phyloP scores from a whole-genome alignment of 2,329 filamentous ascomycete species.

The Colletotrichum salicis region DNA sequence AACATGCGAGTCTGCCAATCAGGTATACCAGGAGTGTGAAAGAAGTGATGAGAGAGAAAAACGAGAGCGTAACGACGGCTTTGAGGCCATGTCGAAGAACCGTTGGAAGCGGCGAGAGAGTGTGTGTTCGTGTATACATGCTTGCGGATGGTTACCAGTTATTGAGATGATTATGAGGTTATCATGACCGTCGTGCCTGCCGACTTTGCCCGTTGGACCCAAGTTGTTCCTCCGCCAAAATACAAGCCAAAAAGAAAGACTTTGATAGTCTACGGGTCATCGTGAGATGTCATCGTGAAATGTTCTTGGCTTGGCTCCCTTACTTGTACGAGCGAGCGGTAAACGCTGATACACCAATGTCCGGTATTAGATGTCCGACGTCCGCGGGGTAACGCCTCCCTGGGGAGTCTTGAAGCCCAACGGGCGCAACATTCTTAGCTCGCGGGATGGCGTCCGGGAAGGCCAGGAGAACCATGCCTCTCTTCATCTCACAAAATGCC shows the following conservation, averaged over 20 bases:
- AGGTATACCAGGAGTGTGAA: conserved; percentile 47
- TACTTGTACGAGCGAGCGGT: conserved; percentile 13
- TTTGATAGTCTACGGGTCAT: too few species aligned
- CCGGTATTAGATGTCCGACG: not conserved
- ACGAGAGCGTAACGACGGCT: conserved; percentile 48
- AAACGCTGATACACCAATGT: not conserved
- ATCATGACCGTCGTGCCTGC: conserved; percentile 17
- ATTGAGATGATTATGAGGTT: not conserved
- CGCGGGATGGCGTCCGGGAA: conserved; percentile 1
- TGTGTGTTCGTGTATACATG: conserved; percentile 31
- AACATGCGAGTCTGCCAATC: conserved; percentile 47
- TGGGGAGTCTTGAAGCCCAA: conserved; percentile 4
- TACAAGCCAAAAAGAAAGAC: not conserved
- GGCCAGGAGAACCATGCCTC: conserved; percentile 12
- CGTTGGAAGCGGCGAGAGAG: conserved; percentile 47
- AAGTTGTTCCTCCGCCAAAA: not conserved
- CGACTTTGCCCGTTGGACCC: not conserved
- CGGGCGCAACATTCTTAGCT: not conserved
- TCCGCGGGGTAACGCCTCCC: conserved; percentile 5
- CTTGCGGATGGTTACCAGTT: not conserved
- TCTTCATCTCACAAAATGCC: not conserved
- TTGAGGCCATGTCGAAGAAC: conserved; percentile 48
- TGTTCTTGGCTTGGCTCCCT: not conserved
- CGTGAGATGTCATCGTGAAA: too few species aligned
- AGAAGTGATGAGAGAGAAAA: conserved; percentile 49